A percentile compares a stretch with the other conserved stretches of the same genome.
Evolutionary conservation across 2,329 filamentous ascomycete species (phyloP).

Genomic region (Penicillium corylophilum): DNA sequence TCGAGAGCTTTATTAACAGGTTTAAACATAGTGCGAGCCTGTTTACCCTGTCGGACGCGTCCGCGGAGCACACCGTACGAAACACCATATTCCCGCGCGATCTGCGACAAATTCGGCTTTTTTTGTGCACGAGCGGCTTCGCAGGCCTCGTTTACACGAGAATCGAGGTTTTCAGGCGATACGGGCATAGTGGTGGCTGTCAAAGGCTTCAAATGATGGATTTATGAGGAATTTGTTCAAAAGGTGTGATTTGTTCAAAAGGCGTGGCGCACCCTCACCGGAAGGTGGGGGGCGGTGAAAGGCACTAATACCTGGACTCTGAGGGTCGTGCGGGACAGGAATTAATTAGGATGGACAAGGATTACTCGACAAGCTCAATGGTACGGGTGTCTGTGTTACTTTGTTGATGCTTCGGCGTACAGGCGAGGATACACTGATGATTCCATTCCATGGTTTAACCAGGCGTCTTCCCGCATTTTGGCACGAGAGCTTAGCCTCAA

Average conservation of each 20-base stretch:
- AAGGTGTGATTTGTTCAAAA: no score
- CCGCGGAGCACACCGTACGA: not conserved
- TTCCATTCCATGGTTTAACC: not conserved
- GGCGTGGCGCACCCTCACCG: no score
- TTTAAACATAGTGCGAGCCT: not conserved
- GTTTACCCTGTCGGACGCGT: not conserved
- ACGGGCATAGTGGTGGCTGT: no score
- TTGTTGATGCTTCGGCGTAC: not conserved
- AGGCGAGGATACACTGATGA: not conserved
- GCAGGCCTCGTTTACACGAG: no score
- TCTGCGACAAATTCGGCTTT: conserved; percentile 3
- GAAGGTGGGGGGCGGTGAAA: no score
- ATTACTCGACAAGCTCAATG: not conserved
- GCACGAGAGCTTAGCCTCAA: not conserved
- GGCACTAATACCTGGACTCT: not conserved
- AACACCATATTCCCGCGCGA: conserved; percentile 1
- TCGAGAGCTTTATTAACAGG: not conserved
- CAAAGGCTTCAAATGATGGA: no score
- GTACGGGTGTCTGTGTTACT: not conserved
- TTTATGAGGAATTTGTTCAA: no score
- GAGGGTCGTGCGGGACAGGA: not conserved
- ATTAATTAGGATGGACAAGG: not conserved
- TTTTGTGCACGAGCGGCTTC: not conserved
- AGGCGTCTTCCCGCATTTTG: no score
- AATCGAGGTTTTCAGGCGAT: no score